Conservation (phyloP, 2,329 filamentous ascomycete species). For the Teratosphaeria gauchensis region DNA sequence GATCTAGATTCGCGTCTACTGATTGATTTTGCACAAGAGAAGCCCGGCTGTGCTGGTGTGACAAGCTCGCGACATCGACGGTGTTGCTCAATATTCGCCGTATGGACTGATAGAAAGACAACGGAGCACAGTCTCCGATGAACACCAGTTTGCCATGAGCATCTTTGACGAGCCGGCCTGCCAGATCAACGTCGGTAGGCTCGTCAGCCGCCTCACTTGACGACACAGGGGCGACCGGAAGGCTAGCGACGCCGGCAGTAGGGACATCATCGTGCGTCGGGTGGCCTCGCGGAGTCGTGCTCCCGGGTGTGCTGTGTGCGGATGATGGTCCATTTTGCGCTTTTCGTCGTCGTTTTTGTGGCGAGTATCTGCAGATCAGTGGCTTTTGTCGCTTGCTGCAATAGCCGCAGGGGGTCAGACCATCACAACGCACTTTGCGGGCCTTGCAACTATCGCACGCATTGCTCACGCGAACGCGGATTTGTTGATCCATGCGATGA, state of each 20-base stretch:
- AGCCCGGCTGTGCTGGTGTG: constrained; percentile 3
- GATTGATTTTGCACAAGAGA: constrained; percentile 1
- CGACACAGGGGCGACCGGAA: neutral
- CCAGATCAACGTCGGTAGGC: neutral
- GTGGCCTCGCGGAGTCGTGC: neutral
- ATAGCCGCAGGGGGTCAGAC: constrained; percentile 42
- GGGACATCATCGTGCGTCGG: neutral
- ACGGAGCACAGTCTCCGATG: constrained; percentile 44
- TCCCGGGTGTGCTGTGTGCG: neutral
- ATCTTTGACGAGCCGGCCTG: constrained; percentile 14
- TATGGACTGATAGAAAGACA: constrained; percentile 45
- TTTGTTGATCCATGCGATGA: neutral
- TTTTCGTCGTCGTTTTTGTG: constrained; percentile 2
- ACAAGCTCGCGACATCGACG: constrained; percentile 29
- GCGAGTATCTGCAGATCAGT: constrained; percentile 30
- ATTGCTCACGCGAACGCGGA: constrained; percentile 1
- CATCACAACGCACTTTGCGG: constrained; percentile 45
- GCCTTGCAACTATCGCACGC: constrained; percentile 39
- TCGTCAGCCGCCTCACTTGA: neutral
- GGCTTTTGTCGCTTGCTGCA: constrained; percentile 34
- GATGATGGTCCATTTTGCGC: neutral
- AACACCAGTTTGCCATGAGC: constrained; percentile 46
- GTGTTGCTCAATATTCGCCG: constrained; percentile 40
- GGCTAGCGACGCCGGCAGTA: neutral
- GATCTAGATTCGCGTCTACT: neutral